Evolutionary conservation across 371 early-diverging fungal genomes (phyloP).

Genomic region (Phascolomyces articulosus): DNA sequence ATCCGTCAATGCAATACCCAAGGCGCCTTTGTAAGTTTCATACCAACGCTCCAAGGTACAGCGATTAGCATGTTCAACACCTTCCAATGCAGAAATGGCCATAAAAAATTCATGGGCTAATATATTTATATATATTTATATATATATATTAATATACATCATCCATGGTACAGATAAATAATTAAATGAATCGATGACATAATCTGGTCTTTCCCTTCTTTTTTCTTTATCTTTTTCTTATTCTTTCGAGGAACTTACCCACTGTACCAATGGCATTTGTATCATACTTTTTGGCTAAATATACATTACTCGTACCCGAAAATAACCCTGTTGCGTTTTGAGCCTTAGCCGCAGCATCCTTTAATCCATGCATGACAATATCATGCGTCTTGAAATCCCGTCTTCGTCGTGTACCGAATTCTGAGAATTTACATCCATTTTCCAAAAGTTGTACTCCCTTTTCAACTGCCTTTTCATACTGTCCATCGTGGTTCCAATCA

Average conservation of each 20-base stretch:
- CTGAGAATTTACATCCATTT: constrained; percentile 71
- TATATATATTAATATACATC: too few species aligned
- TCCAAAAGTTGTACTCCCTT: constrained; percentile 58
- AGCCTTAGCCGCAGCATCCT: constrained; percentile 24
- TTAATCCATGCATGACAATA: constrained; percentile 57
- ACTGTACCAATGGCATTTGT: constrained; percentile 74
- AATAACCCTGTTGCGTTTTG: constrained; percentile 43
- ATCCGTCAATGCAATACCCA: constrained; percentile 76
- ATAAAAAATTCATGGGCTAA: constrained; percentile 80
- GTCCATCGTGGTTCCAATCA: constrained; percentile 72
- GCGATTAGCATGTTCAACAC: constrained; percentile 63
- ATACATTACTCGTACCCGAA: constrained; percentile 76
- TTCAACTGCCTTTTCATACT: constrained; percentile 51
- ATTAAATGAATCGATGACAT: too few species aligned
- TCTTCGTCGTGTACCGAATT: constrained; percentile 80
- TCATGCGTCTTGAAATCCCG: constrained; percentile 73
- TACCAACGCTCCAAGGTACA: constrained; percentile 67
- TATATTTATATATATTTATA: background rate
- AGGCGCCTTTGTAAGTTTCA: constrained; percentile 54
- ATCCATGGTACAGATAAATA: too few species aligned
- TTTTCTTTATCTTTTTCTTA: too few species aligned
- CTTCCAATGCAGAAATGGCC: constrained; percentile 74
- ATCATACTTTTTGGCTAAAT: constrained; percentile 68
- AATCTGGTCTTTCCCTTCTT: too few species aligned
- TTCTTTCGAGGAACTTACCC: too few species aligned